Evolutionary conservation across 1,139 yeast species (phyloP).

Genomic region (Sporopachydermia cereana): DNA sequence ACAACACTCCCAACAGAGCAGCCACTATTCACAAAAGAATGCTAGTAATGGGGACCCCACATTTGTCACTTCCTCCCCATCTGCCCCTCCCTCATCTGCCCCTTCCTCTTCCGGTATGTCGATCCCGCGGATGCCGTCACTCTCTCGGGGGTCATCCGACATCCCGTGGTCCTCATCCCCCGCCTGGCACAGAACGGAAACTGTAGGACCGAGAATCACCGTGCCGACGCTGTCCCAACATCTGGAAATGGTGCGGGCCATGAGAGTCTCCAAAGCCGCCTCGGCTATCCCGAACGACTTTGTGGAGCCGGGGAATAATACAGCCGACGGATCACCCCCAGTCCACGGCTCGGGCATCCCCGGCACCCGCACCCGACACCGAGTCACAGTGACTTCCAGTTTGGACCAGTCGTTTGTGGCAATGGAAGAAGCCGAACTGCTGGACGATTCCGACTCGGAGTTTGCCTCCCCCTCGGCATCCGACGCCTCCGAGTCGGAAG

Average conservation of each 20-base stretch:
- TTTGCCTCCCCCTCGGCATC: background rate
- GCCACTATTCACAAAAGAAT: background rate
- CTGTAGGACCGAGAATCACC: slow-evolving; percentile 11
- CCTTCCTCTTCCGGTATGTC: background rate
- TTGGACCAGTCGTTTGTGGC: background rate
- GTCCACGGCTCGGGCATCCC: background rate
- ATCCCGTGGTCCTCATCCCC: slow-evolving; percentile 24
- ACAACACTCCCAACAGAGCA: no score
- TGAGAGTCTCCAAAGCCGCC: background rate
- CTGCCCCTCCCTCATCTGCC: background rate
- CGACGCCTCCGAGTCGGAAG: background rate
- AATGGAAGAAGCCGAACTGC: no score
- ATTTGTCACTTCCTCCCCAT: background rate
- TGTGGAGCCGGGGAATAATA: background rate
- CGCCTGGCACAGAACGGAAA: slow-evolving; percentile 21
- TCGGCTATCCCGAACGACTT: background rate
- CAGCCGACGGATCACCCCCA: background rate
- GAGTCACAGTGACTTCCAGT: background rate
- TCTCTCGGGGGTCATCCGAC: background rate
- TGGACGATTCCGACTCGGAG: background rate
- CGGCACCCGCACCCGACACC: background rate
- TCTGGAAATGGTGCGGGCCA: background rate
- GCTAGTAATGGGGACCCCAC: background rate
- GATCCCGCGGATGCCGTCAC: background rate
- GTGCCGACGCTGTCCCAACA: slow-evolving; percentile 1